Evolutionary conservation across 805 yeast species (phyloP), one percentile per base, ranked within the genome.

Genomic region (Saccharomycopsis sp.): DNA sequence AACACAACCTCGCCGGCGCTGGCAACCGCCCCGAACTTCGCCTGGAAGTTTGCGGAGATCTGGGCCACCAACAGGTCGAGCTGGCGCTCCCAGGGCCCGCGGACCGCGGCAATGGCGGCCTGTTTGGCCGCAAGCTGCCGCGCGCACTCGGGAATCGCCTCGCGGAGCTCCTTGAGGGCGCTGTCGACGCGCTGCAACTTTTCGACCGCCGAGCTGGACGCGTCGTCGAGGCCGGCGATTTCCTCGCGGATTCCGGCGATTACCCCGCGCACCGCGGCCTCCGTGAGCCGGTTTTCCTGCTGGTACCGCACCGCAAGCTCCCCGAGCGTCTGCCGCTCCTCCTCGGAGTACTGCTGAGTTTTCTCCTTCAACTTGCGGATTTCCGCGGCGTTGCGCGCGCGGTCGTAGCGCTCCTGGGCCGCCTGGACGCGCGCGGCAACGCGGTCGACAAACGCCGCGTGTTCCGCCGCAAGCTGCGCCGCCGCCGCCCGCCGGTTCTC

Each of bases 1-100:
- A 91, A 74, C 41, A 70, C 68, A 2, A 94, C 89, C 63, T 80
- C 83, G n/a, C 99, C 99, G 24, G 84, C 90, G 69, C 92, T 87
- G 1, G 96, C 96, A 34, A 91, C 91, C 8, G 80, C 75, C 3
- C 76, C 73, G 68, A 94, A 89, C 54, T 87, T 79, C 21, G 75
- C 73, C 14, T 86, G 73, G 70, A 91, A 94, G 57, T 84, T 82
- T 1, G 64, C 61, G 0, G 95, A 85, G 2, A 91, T 85, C 29
- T 72, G 69, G 1, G 63, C 62, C 0, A 89, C 81, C 51, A 88
- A 73, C 1, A 63, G 64, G 2, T 79, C 75, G 24, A 92, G 71
- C 61, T 79, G 77, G 1, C 84, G 82, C 63, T 84, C 91, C 88
- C 97, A 87, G 1, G 61, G 66, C 0, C 57, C 62, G 34, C 74